Evolutionary conservation across 805 yeast genomes (phyloP).

Genomic region (Ascoidea asiatica): DNA sequence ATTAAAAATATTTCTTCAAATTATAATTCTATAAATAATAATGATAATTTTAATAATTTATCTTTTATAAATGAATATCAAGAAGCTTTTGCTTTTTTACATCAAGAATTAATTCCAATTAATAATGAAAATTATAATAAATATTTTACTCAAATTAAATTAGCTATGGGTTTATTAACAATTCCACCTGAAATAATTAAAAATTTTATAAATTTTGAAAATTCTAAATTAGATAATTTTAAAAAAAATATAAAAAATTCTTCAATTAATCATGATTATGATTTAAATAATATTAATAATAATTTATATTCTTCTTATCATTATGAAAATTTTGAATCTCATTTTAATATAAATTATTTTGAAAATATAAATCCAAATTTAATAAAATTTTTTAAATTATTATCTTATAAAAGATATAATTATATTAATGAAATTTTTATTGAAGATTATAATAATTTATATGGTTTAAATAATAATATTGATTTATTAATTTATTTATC

Average conservation of each 20-base stretch:
- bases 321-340: slow-evolving; percentile 2
- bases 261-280: not conserved
- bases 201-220: slow-evolving; percentile 8
- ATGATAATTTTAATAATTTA: not conserved
- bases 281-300: slow-evolving; percentile 3
- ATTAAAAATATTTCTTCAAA: slow-evolving; percentile 3
- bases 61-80: slow-evolving; percentile 2
- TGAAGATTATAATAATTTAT: slow-evolving; percentile 3
- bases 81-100: slow-evolving; percentile 5
- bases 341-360: slow-evolving; percentile 3
- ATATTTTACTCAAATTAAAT: slow-evolving; percentile 6
- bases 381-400: slow-evolving; percentile 4
- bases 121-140: slow-evolving; percentile 5
- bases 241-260: slow-evolving; percentile 1
- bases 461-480: not conserved
- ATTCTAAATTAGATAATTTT: slow-evolving; percentile 4
- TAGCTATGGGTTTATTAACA: slow-evolving; percentile 7
- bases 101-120: slow-evolving; percentile 5
- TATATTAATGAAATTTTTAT: slow-evolving; percentile 6
- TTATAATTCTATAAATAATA: not conserved
- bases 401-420: slow-evolving; percentile 8
- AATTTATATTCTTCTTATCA: slow-evolving; percentile 2
- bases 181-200: slow-evolving; percentile 6
- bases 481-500: slow-evolving; percentile 7
- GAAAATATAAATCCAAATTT: not conserved